phyloP scores from a whole-genome alignment of 2,329 filamentous ascomycete species.

The Huntiella decipiens region DNA sequence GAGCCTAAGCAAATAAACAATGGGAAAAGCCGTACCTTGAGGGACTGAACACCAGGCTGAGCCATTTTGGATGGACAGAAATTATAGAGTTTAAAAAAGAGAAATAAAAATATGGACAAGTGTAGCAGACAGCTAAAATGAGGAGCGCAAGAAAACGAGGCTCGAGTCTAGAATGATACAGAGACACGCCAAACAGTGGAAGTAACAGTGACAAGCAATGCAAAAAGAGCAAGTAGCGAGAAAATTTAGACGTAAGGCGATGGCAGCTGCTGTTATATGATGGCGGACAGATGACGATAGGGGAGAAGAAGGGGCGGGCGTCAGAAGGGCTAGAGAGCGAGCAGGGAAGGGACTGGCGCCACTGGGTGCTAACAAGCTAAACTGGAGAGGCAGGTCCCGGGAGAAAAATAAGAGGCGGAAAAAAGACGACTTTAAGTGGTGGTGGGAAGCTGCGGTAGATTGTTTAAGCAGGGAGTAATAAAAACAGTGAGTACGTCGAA shows the following conservation, averaged over 20 bases:
- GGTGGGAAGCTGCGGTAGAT: neutral
- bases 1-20: no score
- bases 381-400: neutral
- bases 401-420: neutral
- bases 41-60: constrained; percentile 67
- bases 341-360: constrained; percentile 1
- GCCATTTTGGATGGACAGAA: constrained; percentile 41
- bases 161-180: no score
- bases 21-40: constrained; percentile 47
- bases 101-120: neutral
- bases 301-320: constrained; percentile 9
- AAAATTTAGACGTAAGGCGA: neutral
- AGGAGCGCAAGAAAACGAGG: neutral
- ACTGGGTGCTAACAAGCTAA: neutral
- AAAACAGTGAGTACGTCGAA: neutral
- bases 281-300: neutral
- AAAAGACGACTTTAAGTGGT: neutral
- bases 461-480: neutral
- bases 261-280: neutral
- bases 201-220: neutral
- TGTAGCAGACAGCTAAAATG: neutral
- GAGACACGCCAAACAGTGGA: no score
- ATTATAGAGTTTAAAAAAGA: neutral
- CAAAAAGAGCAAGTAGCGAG: neutral
- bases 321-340: neutral